These are phyloP conservation scores for Ambrosia artemisiifolia DNA, from an alignment of 129 eudicot genomes.

Conservation along the genomic window DNA sequence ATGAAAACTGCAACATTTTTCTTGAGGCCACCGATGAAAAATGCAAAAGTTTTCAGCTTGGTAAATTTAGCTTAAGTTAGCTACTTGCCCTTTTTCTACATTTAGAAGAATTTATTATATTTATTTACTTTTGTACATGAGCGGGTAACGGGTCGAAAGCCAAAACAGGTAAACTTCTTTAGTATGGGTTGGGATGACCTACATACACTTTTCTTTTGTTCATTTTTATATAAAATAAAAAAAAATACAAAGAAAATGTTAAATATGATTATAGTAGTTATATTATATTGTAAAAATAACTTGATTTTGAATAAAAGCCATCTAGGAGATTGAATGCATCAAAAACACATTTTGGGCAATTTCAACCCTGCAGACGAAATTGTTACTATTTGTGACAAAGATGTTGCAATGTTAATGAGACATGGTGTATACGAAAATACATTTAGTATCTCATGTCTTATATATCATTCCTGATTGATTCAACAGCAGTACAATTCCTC, in stretches of 20 bases:
- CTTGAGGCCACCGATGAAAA: no score
- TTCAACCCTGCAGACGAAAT: background rate
- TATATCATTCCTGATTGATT: background rate
- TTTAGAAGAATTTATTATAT: background rate
- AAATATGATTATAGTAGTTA: background rate
- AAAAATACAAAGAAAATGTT: background rate
- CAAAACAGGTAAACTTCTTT: background rate
- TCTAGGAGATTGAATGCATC: background rate
- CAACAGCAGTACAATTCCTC: conserved; percentile 53
- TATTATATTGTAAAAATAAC: no score
- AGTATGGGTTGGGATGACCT: background rate
- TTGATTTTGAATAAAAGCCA: background rate
- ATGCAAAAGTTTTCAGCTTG: background rate
- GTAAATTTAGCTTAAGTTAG: background rate
- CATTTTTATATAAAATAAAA: background rate
- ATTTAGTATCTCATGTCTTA: background rate
- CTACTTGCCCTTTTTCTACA: background rate
- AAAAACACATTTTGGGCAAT: background rate
- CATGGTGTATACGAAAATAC: background rate
- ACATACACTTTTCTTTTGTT: background rate
- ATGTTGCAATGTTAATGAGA: background rate
- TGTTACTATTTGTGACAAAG: background rate
- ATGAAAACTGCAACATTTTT: background rate
- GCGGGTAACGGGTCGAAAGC: no score
- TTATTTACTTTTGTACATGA: no score